A percentile compares a stretch with the other conserved stretches of the same genome.
Conservation (phyloP, 306 rosid genomes). For the Acmispon strigosus region DNA sequence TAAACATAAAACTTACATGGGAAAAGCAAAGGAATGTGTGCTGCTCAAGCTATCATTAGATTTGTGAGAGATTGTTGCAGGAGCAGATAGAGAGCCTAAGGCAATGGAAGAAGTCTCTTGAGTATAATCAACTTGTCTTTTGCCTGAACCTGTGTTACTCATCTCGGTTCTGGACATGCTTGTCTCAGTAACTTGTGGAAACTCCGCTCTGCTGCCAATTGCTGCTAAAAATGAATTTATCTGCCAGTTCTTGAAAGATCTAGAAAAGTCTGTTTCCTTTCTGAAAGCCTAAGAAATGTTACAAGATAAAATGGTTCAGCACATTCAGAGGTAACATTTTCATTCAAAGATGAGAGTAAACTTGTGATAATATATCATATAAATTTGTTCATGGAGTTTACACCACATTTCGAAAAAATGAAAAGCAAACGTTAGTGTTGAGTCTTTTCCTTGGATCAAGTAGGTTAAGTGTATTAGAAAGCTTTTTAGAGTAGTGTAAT, state of each 20-base stretch:
- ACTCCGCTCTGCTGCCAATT: conserved; percentile 26
- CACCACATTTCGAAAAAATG: no score
- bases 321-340: neutral
- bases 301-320: neutral
- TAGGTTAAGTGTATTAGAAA: no score
- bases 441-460: no score
- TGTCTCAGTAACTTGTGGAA: conserved; percentile 15
- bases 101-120: conserved; percentile 18
- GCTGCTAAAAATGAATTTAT: neutral
- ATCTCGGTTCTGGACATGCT: conserved; percentile 18
- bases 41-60: conserved; percentile 69
- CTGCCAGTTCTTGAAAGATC: conserved; percentile 21
- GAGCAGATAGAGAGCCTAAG: neutral
- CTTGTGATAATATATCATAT: no score
- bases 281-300: conserved; percentile 28
- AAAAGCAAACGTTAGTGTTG: no score
- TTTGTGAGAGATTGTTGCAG: conserved; percentile 22
- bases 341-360: neutral
- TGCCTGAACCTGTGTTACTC: conserved; percentile 17
- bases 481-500: no score
- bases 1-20: conserved; percentile 39
- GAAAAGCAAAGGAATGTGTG: conserved; percentile 69
- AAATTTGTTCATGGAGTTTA: no score
- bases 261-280: conserved; percentile 22
- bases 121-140: conserved; percentile 12